Conservation (phyloP, 495 filamentous ascomycete species). For the Schizothecium vesticola region DNA sequence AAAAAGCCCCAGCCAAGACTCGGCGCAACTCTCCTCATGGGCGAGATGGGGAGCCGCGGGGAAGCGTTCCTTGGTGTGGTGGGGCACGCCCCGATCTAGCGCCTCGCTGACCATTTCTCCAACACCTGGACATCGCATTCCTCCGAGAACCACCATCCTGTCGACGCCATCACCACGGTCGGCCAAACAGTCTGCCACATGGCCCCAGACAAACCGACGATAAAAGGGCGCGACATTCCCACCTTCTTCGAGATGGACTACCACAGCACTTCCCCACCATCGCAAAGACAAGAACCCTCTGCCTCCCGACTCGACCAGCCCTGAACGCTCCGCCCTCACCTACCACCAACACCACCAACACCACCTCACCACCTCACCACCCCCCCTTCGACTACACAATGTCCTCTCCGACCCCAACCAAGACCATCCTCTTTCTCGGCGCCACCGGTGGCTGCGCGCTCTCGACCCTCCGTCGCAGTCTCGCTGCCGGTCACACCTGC, state of each 20-base stretch:
- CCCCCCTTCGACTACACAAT: background rate
- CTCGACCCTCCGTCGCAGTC: constrained; percentile 42
- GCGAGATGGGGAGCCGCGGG: too few species aligned
- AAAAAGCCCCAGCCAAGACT: background rate
- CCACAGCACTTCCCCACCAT: background rate
- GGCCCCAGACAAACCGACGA: background rate
- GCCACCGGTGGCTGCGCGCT: constrained; percentile 49
- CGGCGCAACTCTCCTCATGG: background rate
- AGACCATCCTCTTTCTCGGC: constrained; percentile 52
- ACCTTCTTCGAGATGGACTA: background rate
- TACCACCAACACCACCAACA: too few species aligned
- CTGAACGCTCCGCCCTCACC: background rate
- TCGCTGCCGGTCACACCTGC: constrained; percentile 48
- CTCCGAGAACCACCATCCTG: background rate
- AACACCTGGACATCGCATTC: background rate
- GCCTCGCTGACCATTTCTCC: background rate
- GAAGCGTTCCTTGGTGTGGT: background rate
- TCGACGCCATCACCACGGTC: background rate
- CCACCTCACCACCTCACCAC: too few species aligned
- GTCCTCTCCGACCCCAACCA: constrained; percentile 4
- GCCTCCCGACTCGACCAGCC: background rate
- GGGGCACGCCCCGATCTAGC: background rate
- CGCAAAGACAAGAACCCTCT: background rate
- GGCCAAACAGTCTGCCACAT: background rate
- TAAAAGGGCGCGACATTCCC: background rate